Evolutionary conservation across 129 eudicot species (phyloP).

Genomic region (Artemisia tridentata): DNA sequence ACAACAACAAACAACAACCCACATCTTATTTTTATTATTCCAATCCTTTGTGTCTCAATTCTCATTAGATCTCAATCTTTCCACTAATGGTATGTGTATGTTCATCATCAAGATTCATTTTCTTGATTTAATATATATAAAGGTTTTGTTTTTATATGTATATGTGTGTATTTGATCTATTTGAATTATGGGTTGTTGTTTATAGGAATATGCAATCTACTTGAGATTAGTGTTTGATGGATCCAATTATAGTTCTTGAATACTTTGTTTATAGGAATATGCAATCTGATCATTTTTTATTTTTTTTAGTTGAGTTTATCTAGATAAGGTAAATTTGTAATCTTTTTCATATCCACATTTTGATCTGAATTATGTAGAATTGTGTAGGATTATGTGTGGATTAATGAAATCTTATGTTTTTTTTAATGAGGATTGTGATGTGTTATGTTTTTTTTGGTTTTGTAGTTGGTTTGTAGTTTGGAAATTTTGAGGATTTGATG

Average conservation of each 20-base stretch:
- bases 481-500: slow-evolving; percentile 24
- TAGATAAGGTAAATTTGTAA: slow-evolving; percentile 41
- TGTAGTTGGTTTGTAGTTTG: slow-evolving; percentile 29
- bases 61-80: slow-evolving; percentile 15
- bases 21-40: too few relatives aligned
- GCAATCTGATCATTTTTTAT: slow-evolving; percentile 31
- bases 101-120: not conserved
- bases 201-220: slow-evolving; percentile 31
- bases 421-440: slow-evolving; percentile 13
- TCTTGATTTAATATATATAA: not conserved
- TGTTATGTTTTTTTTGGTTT: slow-evolving; percentile 5
- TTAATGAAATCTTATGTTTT: slow-evolving; percentile 24
- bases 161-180: slow-evolving; percentile 11
- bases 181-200: slow-evolving; percentile 27
- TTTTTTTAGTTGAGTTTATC: slow-evolving; percentile 38
- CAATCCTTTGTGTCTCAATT: slow-evolving; percentile 22
- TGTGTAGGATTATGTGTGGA: slow-evolving; percentile 1
- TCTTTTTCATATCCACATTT: slow-evolving; percentile 24
- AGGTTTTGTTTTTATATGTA: too few relatives aligned
- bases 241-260: slow-evolving; percentile 32
- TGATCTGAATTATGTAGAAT: slow-evolving; percentile 16
- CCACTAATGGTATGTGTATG: slow-evolving; percentile 26
- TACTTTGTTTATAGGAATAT: slow-evolving; percentile 17
- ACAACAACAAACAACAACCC: slow-evolving; percentile 12
- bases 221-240: slow-evolving; percentile 35